Conservation (phyloP, 805 yeast species). For the Wickerhamiella brachini region DNA sequence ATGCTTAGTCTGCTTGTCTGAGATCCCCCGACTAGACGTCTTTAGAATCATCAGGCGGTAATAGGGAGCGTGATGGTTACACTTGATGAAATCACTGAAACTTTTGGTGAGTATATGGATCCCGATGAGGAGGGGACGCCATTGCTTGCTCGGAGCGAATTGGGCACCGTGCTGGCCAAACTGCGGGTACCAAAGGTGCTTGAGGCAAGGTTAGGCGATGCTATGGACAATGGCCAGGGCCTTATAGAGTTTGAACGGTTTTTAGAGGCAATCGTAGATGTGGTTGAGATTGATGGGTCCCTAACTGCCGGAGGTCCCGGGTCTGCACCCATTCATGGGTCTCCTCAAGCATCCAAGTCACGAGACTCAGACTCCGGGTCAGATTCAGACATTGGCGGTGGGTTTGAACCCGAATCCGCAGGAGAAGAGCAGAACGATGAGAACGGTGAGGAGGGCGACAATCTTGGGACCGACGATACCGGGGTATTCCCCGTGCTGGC, state of each 20-base stretch:
- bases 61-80: not conserved
- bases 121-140: slow-evolving; percentile 19
- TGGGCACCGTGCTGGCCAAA: slow-evolving; percentile 19
- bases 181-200: slow-evolving; percentile 17
- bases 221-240: slow-evolving; percentile 19
- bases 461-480: not conserved
- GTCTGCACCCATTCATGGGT: too few relatives aligned
- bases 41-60: not conserved
- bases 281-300: not conserved
- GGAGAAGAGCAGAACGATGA: not conserved
- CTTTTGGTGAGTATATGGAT: slow-evolving; percentile 21
- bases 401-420: not conserved
- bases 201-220: slow-evolving; percentile 10
- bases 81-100: slow-evolving; percentile 11
- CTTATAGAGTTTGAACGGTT: slow-evolving; percentile 21
- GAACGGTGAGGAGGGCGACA: not conserved
- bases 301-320: too few relatives aligned
- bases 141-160: slow-evolving; percentile 11
- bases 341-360: too few relatives aligned
- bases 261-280: slow-evolving; percentile 6
- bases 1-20: slow-evolving; percentile 9
- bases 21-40: too few relatives aligned
- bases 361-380: not conserved
- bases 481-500: not conserved
- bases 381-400: not conserved